Conservation (phyloP, 768 basidiomycete species). For the Serpula lacrymans region DNA sequence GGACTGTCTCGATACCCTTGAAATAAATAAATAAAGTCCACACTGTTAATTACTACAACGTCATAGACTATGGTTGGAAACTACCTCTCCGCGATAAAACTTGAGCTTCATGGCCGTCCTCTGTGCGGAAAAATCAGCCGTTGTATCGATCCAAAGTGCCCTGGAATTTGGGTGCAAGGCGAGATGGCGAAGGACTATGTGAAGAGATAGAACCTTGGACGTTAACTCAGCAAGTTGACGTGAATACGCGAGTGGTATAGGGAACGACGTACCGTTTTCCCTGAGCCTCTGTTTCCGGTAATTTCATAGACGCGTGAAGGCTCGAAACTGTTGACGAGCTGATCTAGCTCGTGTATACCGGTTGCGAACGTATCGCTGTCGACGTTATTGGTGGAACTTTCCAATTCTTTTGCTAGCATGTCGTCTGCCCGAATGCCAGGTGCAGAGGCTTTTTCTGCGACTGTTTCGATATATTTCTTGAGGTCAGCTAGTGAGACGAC, state of each 20-base stretch:
- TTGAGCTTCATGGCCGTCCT: slow-evolving; percentile 38
- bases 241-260: not conserved
- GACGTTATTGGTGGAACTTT: slow-evolving; percentile 9
- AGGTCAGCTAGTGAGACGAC: slow-evolving; percentile 49
- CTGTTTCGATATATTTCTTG: slow-evolving; percentile 32
- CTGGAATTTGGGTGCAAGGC: slow-evolving; percentile 29
- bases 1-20: slow-evolving; percentile 29
- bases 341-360: slow-evolving; percentile 51
- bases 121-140: slow-evolving; percentile 60
- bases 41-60: slow-evolving; percentile 1
- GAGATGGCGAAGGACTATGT: slow-evolving; percentile 56
- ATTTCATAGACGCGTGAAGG: slow-evolving; percentile 59
- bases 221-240: slow-evolving; percentile 5
- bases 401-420: slow-evolving; percentile 15
- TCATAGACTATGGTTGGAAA: slow-evolving; percentile 2
- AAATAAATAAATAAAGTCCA: too few species aligned
- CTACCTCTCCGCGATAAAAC: slow-evolving; percentile 20
- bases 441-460: slow-evolving; percentile 43
- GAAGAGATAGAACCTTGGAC: slow-evolving; percentile 56
- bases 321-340: slow-evolving; percentile 48
- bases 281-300: slow-evolving; percentile 60
- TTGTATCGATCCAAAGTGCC: slow-evolving; percentile 71
- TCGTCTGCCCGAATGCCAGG: slow-evolving; percentile 33
- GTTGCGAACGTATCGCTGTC: slow-evolving; percentile 21
- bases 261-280: slow-evolving; percentile 62